These are phyloP conservation scores for Candida odintsovae DNA, from an alignment of 805 yeast species.

Conservation along the genomic window DNA sequence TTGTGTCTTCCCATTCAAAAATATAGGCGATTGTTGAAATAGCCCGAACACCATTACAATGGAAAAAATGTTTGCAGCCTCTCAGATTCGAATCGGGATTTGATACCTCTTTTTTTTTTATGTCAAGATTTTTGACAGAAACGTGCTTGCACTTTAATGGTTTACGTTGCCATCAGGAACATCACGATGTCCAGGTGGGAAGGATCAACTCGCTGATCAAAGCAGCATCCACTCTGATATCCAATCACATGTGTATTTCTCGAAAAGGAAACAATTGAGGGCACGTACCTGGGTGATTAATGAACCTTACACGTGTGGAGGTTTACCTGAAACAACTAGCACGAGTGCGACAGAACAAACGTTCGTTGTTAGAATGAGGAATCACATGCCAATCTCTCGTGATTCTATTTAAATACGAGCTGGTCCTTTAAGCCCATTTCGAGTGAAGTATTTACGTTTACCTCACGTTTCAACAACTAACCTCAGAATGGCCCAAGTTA, in stretches of 20 bases:
- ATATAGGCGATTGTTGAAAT: neutral
- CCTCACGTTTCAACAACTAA: conserved; percentile 3
- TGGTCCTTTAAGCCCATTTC: neutral
- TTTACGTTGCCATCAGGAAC: neutral
- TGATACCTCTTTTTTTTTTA: neutral
- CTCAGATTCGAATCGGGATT: neutral
- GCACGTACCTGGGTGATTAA: too few relatives aligned
- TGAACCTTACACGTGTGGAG: neutral
- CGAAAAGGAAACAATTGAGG: too few relatives aligned
- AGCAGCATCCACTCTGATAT: neutral
- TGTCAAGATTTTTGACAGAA: too few relatives aligned
- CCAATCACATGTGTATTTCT: neutral
- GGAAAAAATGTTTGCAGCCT: neutral
- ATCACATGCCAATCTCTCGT: neutral
- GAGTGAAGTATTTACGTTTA: too few relatives aligned
- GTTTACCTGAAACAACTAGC: neutral
- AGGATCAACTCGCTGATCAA: neutral
- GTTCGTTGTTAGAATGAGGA: neutral
- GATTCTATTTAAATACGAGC: neutral
- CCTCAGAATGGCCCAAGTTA: conserved; percentile 1
- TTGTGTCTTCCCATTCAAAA: neutral
- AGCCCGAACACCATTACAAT: neutral
- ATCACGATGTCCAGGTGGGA: neutral
- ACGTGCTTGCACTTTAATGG: too few relatives aligned
- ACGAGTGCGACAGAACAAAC: neutral